A percentile compares a stretch with the other conserved stretches of the same genome.
These are phyloP conservation scores for Bipolaris gigantea DNA, from an alignment of 2,329 filamentous ascomycete species.

Conservation along the genomic window DNA sequence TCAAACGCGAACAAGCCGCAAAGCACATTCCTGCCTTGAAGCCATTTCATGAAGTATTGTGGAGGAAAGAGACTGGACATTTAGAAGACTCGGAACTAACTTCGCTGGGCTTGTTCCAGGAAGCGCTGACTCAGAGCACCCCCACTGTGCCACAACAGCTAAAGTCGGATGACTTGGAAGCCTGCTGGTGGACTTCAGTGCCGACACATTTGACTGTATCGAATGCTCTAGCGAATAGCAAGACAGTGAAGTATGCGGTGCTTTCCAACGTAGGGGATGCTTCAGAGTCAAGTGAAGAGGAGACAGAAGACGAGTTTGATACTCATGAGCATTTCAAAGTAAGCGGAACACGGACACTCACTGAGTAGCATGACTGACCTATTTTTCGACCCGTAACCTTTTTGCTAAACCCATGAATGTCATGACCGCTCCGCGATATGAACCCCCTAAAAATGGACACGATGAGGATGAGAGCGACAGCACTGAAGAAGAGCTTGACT, in stretches of 20 bases:
- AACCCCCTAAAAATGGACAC: background rate
- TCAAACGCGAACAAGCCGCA: conserved; percentile 55
- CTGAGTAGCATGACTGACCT: background rate
- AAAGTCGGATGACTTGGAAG: conserved; percentile 17
- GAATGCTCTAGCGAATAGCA: conserved; percentile 16
- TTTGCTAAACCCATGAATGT: background rate
- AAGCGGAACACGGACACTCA: background rate
- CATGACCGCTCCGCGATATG: background rate
- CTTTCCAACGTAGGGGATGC: conserved; percentile 5
- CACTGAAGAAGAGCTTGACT: conserved; percentile 38
- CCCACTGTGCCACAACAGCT: conserved; percentile 31
- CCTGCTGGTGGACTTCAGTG: conserved; percentile 29
- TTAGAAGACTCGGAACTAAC: conserved; percentile 28
- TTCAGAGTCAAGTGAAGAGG: conserved; percentile 28
- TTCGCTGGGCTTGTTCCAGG: conserved; percentile 39
- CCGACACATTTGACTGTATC: conserved; percentile 13
- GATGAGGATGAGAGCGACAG: background rate
- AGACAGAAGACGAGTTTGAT: conserved; percentile 44
- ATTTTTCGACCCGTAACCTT: conserved; percentile 16
- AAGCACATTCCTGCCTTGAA: conserved; percentile 58
- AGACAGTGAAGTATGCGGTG: conserved; percentile 7
- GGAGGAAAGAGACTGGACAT: conserved; percentile 42
- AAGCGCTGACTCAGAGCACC: conserved; percentile 35
- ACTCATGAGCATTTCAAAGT: conserved; percentile 40
- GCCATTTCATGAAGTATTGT: conserved; percentile 55